These are phyloP conservation scores for Hypoxylon sp. DNA, from an alignment of 2,329 filamentous ascomycete genomes.

Conservation along the genomic window DNA sequence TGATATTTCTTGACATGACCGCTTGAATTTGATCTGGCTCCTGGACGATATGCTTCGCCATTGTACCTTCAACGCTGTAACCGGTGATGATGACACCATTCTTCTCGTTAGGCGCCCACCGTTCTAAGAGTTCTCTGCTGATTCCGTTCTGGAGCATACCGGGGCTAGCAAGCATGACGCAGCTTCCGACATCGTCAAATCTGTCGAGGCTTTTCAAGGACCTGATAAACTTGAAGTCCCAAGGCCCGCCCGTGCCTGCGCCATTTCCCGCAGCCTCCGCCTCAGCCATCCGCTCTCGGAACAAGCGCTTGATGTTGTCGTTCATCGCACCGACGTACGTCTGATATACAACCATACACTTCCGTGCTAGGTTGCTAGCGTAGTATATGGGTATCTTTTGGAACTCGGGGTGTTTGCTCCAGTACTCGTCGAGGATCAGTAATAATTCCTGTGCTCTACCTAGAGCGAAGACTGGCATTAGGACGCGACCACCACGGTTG, in stretches of 20 bases:
- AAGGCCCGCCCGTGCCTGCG: constrained; percentile 83
- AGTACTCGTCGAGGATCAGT: constrained; percentile 96
- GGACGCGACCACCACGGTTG: constrained; percentile 89
- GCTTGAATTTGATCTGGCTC: constrained; percentile 96
- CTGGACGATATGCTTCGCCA: constrained; percentile 95
- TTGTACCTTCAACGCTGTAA: constrained; percentile 98
- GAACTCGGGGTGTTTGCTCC: constrained; percentile 87
- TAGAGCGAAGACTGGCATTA: constrained; percentile 96
- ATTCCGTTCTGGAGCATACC: constrained; percentile 99
- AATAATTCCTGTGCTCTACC: constrained; percentile 94
- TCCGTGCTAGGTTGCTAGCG: constrained; percentile 91
- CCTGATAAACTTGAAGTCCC: constrained; percentile 96
- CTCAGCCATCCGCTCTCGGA: constrained; percentile 90
- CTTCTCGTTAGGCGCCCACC: constrained; percentile 95
- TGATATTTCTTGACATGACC: constrained; percentile 83
- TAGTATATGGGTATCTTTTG: constrained; percentile 97
- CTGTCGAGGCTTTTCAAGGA: constrained; percentile 92
- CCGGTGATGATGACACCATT: constrained; percentile 99
- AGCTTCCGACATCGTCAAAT: constrained; percentile 95
- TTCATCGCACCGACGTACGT: constrained; percentile 99
- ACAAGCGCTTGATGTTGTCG: constrained; percentile 97
- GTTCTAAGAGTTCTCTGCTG: constrained; percentile 89
- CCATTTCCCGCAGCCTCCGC: constrained; percentile 83
- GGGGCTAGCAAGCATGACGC: constrained; percentile 96
- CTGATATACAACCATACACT: constrained; percentile 99